Base-by-base conservation (phyloP, 192 early-diverging fungal genomes). In the Coemansia furcata region DNA sequence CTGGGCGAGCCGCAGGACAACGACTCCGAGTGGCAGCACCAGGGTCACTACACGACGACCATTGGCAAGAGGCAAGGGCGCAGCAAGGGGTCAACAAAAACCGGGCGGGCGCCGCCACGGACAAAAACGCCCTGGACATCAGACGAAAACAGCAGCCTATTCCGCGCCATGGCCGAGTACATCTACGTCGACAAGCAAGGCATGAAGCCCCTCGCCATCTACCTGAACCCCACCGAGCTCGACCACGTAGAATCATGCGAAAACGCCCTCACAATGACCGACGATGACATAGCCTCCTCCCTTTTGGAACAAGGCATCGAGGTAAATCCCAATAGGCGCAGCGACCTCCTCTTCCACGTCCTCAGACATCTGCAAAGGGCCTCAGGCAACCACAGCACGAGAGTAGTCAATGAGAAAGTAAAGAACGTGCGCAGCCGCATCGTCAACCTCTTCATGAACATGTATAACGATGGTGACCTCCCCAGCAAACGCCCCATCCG, bases 81-180 rank as follows among this genome's bases (percentile, higher is more conserved):
- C 9, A 26, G 1, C 23, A 26, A 26, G 23, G 23, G 23, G 46
- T 47, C 54, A 0, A 35, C 37, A 19, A 55, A 43, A 10, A 32
- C 44, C 7, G 57, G 65, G 8, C 44, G 30, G 6, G 57, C 30
- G 26, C 11, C 32, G 3, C 59, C 65, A 10, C 68, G 73, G 15
- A 58, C 78, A 3, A 81, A 81, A 62, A 81, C 78, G 1, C 70
- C 73, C 0, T 81, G 78, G 78, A 73, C 73, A 10, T 21, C 47
- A 0, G 71, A 76, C 0, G 70, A 76, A 29, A 81, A 76, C 70
- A 39, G 35, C 21, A 60, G 33, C 19, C 19, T 81, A n/a, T 81
- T 81, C 60, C 60, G 71, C 2, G 57, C 61, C 6, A 72, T 81
- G 78, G 78, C 78, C 38, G 78, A 81, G 74, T 81, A 81, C 68